Percentiles rank a stretch among this genome's conserved stretches.
phyloP scores from a whole-genome alignment of 345 rosid genomes.

The Kandelia obovata region DNA sequence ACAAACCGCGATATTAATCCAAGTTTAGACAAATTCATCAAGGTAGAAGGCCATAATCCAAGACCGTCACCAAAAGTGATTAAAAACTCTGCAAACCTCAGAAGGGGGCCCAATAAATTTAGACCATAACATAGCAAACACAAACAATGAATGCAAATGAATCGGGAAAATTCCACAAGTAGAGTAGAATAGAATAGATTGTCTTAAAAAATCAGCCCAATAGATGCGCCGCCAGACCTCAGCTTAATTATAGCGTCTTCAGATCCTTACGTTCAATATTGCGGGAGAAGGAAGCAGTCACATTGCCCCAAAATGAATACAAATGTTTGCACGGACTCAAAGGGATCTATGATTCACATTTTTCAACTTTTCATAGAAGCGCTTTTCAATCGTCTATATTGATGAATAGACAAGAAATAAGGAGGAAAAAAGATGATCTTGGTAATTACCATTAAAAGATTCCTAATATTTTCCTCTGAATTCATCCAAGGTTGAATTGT shows the following conservation, averaged over 20 bases:
- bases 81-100: conserved; percentile 91
- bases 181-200: background rate
- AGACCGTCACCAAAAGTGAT: conserved; percentile 82
- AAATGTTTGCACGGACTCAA: background rate
- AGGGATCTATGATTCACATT: too few species aligned
- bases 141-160: background rate
- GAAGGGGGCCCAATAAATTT: conserved; percentile 20
- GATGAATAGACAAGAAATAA: background rate
- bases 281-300: too few species aligned
- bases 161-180: background rate
- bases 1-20: too few species aligned
- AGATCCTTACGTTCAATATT: too few species aligned
- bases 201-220: background rate
- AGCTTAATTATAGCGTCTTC: too few species aligned
- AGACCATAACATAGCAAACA: conserved; percentile 6
- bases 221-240: too few species aligned
- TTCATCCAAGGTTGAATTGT: conserved; percentile 78
- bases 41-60: conserved; percentile 97
- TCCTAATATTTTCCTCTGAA: conserved; percentile 78
- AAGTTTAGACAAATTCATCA: conserved; percentile 48
- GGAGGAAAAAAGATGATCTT: background rate
- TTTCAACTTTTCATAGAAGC: background rate
- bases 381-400: background rate
- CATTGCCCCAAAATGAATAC: too few species aligned
- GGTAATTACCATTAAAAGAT: conserved; percentile 82